Base-by-base conservation (phyloP, 345 rosid genomes). In the Aurinia saxatilis region DNA sequence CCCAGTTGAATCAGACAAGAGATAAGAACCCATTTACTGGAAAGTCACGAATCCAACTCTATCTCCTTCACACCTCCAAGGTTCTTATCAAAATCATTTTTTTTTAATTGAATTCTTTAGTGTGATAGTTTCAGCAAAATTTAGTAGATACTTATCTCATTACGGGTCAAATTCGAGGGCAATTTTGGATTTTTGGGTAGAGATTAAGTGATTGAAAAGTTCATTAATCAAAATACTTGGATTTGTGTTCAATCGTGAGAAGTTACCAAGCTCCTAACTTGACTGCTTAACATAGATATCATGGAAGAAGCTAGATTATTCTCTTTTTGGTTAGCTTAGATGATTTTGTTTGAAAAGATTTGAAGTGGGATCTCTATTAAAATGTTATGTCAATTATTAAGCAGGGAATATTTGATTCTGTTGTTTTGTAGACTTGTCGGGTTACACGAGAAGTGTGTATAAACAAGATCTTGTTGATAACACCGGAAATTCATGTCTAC, bases 401-500 rank as follows among this genome's bases (percentile, higher is more conserved):
- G 53, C 29, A 10, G 48, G 60, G 12, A 0, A 5, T 9, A 39
- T 50, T 1, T 57, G 44, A 15, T 10, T 51, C 2, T 11, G 10
- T 61, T 70, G 45, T 47, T 27, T 47, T 60, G 31, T 66, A 89
- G 99, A 92, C 73, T 79, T n/a, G n/a, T n/a, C n/a, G 0, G 99
- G 99, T 25, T 87, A 82, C 77, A 87, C 96, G 44, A 74, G 97
- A 68, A 92, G 98, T 63, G 90, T 87, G 50, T 87, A 84, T 72
- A 82, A 75, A 38, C 72, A 40, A 16, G 91, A 87, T 67, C 98
- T 87, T 77, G 45, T 75, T 92, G 31, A 73, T 89, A 68, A 82
- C 97, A 16, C 97, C 91, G 0, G 98, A 92, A 73, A 89, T 96
- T 77, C 98, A 92, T 75, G 97, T 89, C 6, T 84, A 78, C 76